Conservation (phyloP, 139 green algal species). For the Eudorina sp. region DNA sequence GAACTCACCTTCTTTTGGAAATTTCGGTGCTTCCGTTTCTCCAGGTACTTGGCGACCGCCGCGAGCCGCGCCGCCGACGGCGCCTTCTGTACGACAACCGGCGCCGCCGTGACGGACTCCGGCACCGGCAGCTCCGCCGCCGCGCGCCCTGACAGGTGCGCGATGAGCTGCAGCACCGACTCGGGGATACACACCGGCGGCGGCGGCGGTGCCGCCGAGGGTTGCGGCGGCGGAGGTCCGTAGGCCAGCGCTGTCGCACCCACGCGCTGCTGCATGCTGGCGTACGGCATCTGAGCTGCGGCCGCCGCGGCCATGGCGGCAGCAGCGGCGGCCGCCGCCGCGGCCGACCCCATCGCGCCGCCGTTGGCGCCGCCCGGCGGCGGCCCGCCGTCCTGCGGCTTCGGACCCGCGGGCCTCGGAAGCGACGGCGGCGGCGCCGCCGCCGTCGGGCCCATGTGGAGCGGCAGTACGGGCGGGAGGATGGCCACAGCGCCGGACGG, state of each 20-base stretch:
- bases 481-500: background rate
- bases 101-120: background rate
- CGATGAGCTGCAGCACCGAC: slow-evolving; percentile 51
- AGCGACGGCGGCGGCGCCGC: background rate
- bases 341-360: background rate
- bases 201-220: background rate
- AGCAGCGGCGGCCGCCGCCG: background rate
- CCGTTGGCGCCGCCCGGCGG: background rate
- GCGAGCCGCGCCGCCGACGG: slow-evolving; percentile 47
- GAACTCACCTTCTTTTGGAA: slow-evolving; percentile 75
- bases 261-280: background rate
- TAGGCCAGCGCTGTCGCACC: background rate
- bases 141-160: slow-evolving; percentile 9
- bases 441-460: background rate
- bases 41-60: slow-evolving; percentile 69
- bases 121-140: slow-evolving; percentile 11
- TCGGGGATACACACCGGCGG: slow-evolving; percentile 37
- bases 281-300: background rate
- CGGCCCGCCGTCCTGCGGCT: background rate
- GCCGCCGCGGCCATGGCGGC: background rate
- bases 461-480: background rate
- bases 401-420: background rate
- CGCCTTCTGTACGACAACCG: background rate
- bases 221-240: background rate
- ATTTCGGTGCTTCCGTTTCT: slow-evolving; percentile 72